Base-by-base conservation (phyloP, 2,329 filamentous ascomycete genomes). In the Clathrospora elynae region DNA sequence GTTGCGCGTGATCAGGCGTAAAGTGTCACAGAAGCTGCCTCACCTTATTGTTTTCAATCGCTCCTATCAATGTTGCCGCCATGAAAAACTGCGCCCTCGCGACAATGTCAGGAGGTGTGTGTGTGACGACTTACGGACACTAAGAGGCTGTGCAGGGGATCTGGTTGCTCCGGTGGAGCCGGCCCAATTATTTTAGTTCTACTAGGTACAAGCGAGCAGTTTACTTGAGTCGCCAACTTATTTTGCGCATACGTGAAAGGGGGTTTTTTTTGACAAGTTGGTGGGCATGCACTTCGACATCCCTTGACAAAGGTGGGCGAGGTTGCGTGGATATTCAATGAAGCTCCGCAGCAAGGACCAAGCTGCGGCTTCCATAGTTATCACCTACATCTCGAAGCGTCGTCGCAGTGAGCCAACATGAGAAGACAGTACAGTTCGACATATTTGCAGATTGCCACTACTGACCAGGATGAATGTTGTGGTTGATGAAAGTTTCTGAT, bases 171-270 rank as follows among this genome's bases (percentile, higher is more conserved):
- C 31, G 29, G 42, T 38, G 36, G 42, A 38, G 45, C 42, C n/a
- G 36, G 11, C 35, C 46, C 37, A 33, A 23, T 46, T 46, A 33
- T 30, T 18, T 6, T 31, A 37, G 24, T 29, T 26, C 26, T 30
- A 42, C n/a, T n/a, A n/a, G n/a, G 13, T 37, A 34, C 18, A 32
- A 33, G 34, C 37, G 28, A 28, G 16, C 17, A 16, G 18, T 32
- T 78, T 30, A 20, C 37, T 32, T 31, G 32, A 32, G 37, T 42
- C 31, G 31, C 36, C n/a, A n/a, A n/a, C n/a, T n/a, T n/a, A n/a
- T n/a, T n/a, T n/a, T n/a, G n/a, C n/a, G n/a, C n/a, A n/a, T n/a
- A n/a, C n/a, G n/a, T n/a, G n/a, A n/a, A n/a, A n/a, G n/a, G n/a
- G n/a, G n/a, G n/a, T n/a, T n/a, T n/a, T n/a, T n/a, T n/a, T n/a